Evolutionary conservation across 169 alveolate genomes (phyloP), one percentile per base, ranked within the genome.

Genomic region (Eimeria praecox): DNA sequence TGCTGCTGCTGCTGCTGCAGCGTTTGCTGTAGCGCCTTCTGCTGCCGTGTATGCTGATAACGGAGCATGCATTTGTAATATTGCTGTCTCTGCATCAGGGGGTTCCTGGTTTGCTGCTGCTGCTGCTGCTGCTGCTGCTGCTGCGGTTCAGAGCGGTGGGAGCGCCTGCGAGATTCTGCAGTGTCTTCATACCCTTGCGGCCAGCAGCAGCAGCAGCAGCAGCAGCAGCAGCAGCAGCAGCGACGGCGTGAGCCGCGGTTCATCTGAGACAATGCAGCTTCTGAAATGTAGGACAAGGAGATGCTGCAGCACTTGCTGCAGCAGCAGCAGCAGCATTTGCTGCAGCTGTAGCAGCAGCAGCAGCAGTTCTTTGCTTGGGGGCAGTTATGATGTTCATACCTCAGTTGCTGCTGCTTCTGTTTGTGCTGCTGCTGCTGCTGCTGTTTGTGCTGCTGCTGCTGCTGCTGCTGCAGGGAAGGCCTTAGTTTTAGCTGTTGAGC

Each of bases 111-210:
- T 46, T 22, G 30, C 46, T 80, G 42, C 44, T 44, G 42, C 42
- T 80, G 20, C 66, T 80, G 56, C 44, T 52, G 3, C 40, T 8
- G 4, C 0, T 78, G 90, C 16, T 46, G 90, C 90, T 82, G 90
- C 90, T 82, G 90, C 73, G 71, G 14, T 52, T 69, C 90, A 82
- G 90, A 82, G 90, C 73, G 90, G 90, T 10, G 90, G 64, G 52
- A 82, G 90, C 90, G 90, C 49, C 42, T 82, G 90, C 59, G 90
- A 82, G 71, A 73, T 73, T 6, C 59, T 82, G 71, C 90, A 54
- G 4, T 82, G 90, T 30, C 66, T 78, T 24, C 89, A 78, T n/a
- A 49, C 64, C 27, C 46, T 44, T 44, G 40, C 44, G 12, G 14
- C 38, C 64, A 24, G 46, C 90, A 52, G 71, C 64, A 52, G 73